Percentiles rank a stretch among this genome's conserved stretches.
phyloP scores from a whole-genome alignment of 1,284 basidiomycete genomes.

The Cryptococcus maquisensis region DNA sequence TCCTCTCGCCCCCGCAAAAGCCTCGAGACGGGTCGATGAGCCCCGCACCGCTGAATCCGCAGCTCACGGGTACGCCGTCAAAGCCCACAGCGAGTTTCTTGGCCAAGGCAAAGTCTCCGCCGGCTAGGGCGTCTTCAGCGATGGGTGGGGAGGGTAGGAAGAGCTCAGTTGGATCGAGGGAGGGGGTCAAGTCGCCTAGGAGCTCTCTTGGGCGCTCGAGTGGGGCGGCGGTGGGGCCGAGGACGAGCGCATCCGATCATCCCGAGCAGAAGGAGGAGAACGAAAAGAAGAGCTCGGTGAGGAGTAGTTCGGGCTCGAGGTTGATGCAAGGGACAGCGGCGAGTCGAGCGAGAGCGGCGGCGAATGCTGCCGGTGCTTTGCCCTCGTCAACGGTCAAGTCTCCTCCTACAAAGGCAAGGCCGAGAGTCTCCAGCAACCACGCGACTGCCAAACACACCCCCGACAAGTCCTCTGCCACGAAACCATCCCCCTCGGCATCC shows the following conservation, averaged over 20 bases:
- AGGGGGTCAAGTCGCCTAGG: not conserved
- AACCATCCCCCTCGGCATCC: not conserved
- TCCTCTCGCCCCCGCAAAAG: not conserved
- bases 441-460: no score
- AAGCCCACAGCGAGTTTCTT: conserved; percentile 34
- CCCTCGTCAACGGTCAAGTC: not conserved
- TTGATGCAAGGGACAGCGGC: conserved; percentile 35
- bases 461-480: not conserved
- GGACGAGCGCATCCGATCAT: conserved; percentile 1
- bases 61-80: conserved; percentile 31
- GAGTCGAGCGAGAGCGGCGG: conserved; percentile 26
- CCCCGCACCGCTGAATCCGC: conserved; percentile 24
- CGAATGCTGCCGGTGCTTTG: not conserved
- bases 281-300: not conserved
- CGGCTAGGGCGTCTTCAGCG: not conserved
- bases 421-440: not conserved
- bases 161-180: not conserved
- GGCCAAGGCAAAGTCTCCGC: conserved; percentile 18
- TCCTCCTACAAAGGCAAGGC: not conserved
- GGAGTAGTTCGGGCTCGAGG: conserved; percentile 15
- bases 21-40: not conserved
- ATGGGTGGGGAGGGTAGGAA: not conserved
- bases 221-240: not conserved
- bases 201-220: not conserved
- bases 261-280: not conserved